Base-by-base conservation (phyloP, 1,284 basidiomycete genomes). In the Microbotryum intermedium region DNA sequence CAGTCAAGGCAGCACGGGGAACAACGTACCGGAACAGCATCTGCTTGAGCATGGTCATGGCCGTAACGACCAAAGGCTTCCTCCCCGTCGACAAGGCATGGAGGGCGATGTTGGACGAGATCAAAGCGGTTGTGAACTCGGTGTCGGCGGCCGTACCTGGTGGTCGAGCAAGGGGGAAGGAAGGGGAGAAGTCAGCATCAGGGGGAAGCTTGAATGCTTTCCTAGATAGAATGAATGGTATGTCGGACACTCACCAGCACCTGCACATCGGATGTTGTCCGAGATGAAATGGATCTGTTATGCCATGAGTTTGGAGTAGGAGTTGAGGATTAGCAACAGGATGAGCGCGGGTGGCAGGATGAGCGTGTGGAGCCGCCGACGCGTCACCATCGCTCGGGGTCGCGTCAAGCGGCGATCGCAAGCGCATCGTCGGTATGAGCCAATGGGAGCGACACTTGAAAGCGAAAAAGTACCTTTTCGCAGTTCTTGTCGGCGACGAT, bases 401-500 rank as follows among this genome's bases (percentile, higher is more conserved):
- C 7, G 2, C 34, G 9, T 29, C n/a, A 48, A 30, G 21, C 3
- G 21, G 42, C 28, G 47, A 28, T 44, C 20, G 44, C 16, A 18
- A 21, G 53, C 11, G n/a, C n/a, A 49, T 10, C 3, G 20, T 7
- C 20, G 13, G 23, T 2, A n/a, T 25, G 39, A 10, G 23, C 21
- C 8, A 9, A 25, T 11, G 6, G 21, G 6, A 8, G 39, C 7
- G 4, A 34, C n/a, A 10, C n/a, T 28, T 61, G 42, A 29, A 26
- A 39, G 29, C 20, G 7, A 26, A 45, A 6, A 51, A 79, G 56
- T 59, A 90, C 91, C 87, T 98, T 98, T 79, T 97, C 94, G 76
- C 94, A 98, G 78, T 97, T 97, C 84, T 97, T 97, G 79, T 97
- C 94, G 1, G 93, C 93, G 18, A 99, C 91, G 69, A 99, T 97